Evolutionary conservation across 2,329 filamentous ascomycete species (phyloP).

Genomic region (Chrysoporthe austroafricana): DNA sequence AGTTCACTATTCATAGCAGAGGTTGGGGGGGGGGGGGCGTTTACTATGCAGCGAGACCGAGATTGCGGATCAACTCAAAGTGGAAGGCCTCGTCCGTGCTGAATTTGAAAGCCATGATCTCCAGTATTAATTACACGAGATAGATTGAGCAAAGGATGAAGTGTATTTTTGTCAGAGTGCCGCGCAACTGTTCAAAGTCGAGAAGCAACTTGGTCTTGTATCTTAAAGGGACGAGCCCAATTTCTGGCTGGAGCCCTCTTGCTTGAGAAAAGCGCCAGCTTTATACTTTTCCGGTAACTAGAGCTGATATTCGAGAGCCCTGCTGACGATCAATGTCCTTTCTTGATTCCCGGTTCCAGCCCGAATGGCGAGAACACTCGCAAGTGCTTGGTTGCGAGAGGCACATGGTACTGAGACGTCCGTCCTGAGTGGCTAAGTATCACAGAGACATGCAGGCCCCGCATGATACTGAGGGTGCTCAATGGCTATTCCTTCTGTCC

Average conservation of each 20-base stretch:
- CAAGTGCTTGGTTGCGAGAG: background rate
- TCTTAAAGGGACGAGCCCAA: background rate
- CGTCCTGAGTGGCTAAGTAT: background rate
- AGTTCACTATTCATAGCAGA: background rate
- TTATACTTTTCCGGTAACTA: background rate
- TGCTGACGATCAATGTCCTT: background rate
- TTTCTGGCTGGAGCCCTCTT: background rate
- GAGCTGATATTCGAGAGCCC: background rate
- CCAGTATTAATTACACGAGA: background rate
- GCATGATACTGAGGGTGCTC: background rate
- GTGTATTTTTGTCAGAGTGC: background rate
- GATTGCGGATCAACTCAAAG: conserved; percentile 6
- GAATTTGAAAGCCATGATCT: conserved; percentile 8
- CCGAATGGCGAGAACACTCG: background rate
- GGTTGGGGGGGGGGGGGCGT: background rate
- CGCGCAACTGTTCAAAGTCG: background rate
- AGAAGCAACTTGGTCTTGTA: background rate
- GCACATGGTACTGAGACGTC: background rate
- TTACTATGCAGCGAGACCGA: background rate
- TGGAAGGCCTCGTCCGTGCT: background rate
- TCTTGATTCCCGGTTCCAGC: background rate
- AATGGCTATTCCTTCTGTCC: background rate
- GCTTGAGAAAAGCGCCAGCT: background rate
- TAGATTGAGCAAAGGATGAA: background rate
- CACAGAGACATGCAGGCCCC: background rate